Evolutionary conservation across 2,329 filamentous ascomycete species (phyloP).

Genomic region (Fusarium luffae): DNA sequence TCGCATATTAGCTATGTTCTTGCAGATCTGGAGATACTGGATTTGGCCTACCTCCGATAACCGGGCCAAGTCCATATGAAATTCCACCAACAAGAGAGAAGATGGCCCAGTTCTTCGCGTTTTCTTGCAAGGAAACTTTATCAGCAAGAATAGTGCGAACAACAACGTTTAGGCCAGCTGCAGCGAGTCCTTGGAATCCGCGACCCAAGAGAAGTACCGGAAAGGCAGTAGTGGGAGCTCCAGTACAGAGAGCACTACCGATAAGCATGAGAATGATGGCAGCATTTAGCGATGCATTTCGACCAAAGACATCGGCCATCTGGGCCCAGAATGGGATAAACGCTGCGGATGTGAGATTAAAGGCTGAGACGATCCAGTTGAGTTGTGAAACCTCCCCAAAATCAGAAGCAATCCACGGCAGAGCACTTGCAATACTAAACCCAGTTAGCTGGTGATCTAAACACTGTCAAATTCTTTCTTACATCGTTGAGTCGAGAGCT

Average conservation of each 20-base stretch:
- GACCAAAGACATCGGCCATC: constrained; percentile 72
- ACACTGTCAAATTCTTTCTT: constrained; percentile 8
- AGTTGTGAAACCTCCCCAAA: constrained; percentile 69
- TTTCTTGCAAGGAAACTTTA: constrained; percentile 69
- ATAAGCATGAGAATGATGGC: constrained; percentile 67
- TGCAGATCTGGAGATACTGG: too few relatives aligned
- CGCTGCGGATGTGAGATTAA: constrained; percentile 73
- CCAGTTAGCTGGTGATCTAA: constrained; percentile 6
- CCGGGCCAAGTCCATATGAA: constrained; percentile 70
- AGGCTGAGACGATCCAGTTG: constrained; percentile 77
- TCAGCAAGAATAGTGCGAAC: constrained; percentile 73
- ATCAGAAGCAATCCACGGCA: constrained; percentile 69
- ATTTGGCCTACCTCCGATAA: constrained; percentile 61
- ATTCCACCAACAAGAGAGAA: constrained; percentile 70
- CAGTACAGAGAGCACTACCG: constrained; percentile 71
- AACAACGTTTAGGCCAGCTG: constrained; percentile 69
- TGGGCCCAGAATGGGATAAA: constrained; percentile 76
- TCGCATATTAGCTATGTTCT: constrained; percentile 6
- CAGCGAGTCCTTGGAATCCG: constrained; percentile 70
- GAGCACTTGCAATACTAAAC: constrained; percentile 50
- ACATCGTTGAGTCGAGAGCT: constrained; percentile 72
- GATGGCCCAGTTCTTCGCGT: constrained; percentile 70
- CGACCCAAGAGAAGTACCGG: constrained; percentile 71
- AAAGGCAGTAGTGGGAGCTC: constrained; percentile 64
- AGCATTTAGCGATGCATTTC: constrained; percentile 67